Evolutionary conservation across 1,139 yeast genomes (phyloP).

Genomic region (Hyphopichia buzzinii): DNA sequence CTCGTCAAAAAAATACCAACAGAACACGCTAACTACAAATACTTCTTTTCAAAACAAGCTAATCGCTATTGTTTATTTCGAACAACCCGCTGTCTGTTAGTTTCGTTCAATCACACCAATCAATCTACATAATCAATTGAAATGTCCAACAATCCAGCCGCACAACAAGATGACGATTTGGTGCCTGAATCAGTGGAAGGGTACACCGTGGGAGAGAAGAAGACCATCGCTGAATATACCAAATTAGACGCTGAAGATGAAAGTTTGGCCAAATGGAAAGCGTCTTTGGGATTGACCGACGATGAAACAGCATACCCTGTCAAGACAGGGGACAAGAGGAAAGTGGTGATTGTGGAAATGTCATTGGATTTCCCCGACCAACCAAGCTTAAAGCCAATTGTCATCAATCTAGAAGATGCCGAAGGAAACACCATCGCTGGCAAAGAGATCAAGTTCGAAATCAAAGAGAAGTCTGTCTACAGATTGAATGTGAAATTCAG

Average conservation of each 20-base stretch:
- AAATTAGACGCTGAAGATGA: constrained; percentile 88
- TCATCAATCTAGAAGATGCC: constrained; percentile 62
- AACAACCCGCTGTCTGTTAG: no score
- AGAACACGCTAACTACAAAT: no score
- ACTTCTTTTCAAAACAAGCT: no score
- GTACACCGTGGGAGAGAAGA: constrained; percentile 80
- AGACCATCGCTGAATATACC: constrained; percentile 81
- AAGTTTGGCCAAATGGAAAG: constrained; percentile 90
- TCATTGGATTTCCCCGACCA: constrained; percentile 62
- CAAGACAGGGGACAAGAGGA: constrained; percentile 67
- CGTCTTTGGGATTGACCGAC: constrained; percentile 70
- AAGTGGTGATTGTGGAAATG: constrained; percentile 78
- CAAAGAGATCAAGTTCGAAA: constrained; percentile 60
- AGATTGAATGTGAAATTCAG: constrained; percentile 74
- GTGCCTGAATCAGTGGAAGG: constrained; percentile 63
- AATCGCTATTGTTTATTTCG: no score
- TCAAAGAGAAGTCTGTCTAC: constrained; percentile 78
- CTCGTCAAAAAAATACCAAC: no score
- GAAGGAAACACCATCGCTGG: constrained; percentile 46
- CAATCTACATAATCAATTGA: no score
- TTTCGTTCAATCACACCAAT: no score
- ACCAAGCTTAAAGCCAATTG: constrained; percentile 56
- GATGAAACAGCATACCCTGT: constrained; percentile 60
- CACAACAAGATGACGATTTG: constrained; percentile 51
- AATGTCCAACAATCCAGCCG: constrained; percentile 4